phyloP scores from a whole-genome alignment of 352 stramenopile genomes.

The Pythium rhizo-oryzae region DNA sequence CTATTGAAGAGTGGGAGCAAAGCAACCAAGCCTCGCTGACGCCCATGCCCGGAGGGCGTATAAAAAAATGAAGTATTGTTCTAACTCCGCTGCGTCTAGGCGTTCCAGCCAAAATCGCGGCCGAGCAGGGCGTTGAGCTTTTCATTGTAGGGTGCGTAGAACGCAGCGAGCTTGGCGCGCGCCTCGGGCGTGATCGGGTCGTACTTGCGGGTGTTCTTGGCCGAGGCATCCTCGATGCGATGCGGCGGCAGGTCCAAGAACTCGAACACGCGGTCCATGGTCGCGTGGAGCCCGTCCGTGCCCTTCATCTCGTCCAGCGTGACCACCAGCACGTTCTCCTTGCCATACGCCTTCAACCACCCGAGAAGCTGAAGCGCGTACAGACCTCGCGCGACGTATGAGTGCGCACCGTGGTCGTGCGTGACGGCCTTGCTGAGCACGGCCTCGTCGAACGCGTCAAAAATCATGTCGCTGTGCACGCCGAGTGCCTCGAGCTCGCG shows the following conservation, averaged over 20 bases:
- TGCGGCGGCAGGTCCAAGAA: constrained; percentile 87
- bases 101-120: constrained; percentile 56
- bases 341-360: constrained; percentile 92
- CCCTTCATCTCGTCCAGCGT: constrained; percentile 94
- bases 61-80: background rate
- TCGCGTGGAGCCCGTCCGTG: constrained; percentile 54
- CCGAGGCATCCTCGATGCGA: constrained; percentile 73
- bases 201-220: constrained; percentile 91
- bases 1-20: constrained; percentile 48
- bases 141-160: constrained; percentile 85
- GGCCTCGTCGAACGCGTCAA: constrained; percentile 68
- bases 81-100: background rate
- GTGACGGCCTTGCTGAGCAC: constrained; percentile 48
- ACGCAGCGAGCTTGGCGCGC: constrained; percentile 60
- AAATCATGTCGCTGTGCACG: constrained; percentile 75
- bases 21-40: background rate
- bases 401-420: constrained; percentile 78
- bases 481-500: constrained; percentile 56
- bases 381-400: constrained; percentile 86
- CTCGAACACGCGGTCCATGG: constrained; percentile 84
- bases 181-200: constrained; percentile 60
- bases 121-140: constrained; percentile 74
- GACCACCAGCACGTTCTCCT: constrained; percentile 92
- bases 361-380: constrained; percentile 94
- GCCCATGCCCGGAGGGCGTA: background rate